These are phyloP conservation scores for Phytophthora nicotianae DNA, from an alignment of 352 stramenopile species.

Conservation along the genomic window DNA sequence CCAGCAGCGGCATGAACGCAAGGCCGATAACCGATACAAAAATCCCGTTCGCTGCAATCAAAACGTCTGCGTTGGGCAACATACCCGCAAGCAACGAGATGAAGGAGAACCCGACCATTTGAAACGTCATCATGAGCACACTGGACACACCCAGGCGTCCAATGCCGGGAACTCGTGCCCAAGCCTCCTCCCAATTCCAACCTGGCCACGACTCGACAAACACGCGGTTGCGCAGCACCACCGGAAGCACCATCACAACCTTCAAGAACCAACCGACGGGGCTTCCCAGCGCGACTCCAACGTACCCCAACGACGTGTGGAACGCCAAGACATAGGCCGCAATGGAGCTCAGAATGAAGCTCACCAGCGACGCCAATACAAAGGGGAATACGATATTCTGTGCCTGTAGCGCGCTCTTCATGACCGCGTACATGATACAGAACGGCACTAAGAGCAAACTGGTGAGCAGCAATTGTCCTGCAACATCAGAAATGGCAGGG, in stretches of 20 bases:
- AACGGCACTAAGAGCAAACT: conserved; percentile 45
- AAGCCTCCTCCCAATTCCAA: conserved; percentile 46
- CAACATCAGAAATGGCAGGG: conserved; percentile 48
- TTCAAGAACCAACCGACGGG: conserved; percentile 58
- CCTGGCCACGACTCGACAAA: conserved; percentile 69
- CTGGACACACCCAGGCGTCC: conserved; percentile 44
- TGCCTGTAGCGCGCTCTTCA: conserved; percentile 60
- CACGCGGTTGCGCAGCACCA: conserved; percentile 51
- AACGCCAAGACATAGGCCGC: conserved; percentile 61
- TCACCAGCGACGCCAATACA: conserved; percentile 42
- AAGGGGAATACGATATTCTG: conserved; percentile 74
- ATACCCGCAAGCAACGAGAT: conserved; percentile 61
- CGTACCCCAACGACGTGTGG: conserved; percentile 56
- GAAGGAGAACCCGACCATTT: conserved; percentile 48
- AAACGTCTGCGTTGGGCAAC: conserved; percentile 52
- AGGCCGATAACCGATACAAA: conserved; percentile 52
- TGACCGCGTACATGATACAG: conserved; percentile 54
- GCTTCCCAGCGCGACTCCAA: conserved; percentile 57
- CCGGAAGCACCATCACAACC: conserved; percentile 46
- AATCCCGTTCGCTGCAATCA: conserved; percentile 61
- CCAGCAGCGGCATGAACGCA: conserved; percentile 55
- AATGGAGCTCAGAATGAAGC: conserved; percentile 45
- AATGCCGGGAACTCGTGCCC: conserved; percentile 47
- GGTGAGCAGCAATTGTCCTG: conserved; percentile 44
- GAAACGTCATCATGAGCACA: conserved; percentile 59